Evolutionary conservation across 1,284 basidiomycete genomes (phyloP), one percentile per base, ranked within the genome.

Genomic region (Cutaneotrichosporon sp.): DNA sequence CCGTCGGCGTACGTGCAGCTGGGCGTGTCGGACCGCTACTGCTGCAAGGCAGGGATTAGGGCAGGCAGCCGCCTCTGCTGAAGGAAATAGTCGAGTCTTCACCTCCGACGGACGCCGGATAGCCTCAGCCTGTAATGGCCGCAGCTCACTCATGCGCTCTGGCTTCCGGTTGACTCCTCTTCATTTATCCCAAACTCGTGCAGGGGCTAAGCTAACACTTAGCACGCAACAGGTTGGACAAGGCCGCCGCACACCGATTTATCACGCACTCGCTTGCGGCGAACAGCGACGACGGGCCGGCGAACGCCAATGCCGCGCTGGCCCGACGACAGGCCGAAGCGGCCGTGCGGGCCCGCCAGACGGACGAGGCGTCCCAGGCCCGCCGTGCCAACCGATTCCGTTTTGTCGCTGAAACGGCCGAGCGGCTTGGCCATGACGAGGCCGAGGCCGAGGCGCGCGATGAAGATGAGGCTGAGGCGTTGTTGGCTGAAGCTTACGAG

Each of bases 191-290:
- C n/a, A n/a, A n/a, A n/a, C n/a, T n/a, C n/a, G n/a, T n/a, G n/a
- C n/a, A n/a, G n/a, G n/a, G n/a, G n/a, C n/a, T n/a, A 36, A 35
- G 51, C 51, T 52, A 33, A 54, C 47, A 37, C 1, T n/a, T n/a
- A n/a, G 56, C 37, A 20, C 44, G 43, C 17, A 33, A 40, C 23
- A 56, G 49, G 33, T 57, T 75, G 44, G 69, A 75, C 51, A 49
- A 52, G 15, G 55, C 57, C 10, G 68, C 69, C 20, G 72, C 73
- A 3, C 45, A 58, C 9, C 61, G 73, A 21, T 67, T 73, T 61
- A 65, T 75, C 56, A 55, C 52, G 21, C 48, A 56, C 49, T 58
- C 64, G 8, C 56, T 73, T 40, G 62, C 68, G 13, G 26, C 26
- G 26, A 30, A 30, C 26, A 10, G 26, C 10, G 26, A 30, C 26